Percentiles rank a stretch among this genome's conserved stretches.
Conservation (phyloP, 768 basidiomycete species). For the Tephrocybe rancida region DNA sequence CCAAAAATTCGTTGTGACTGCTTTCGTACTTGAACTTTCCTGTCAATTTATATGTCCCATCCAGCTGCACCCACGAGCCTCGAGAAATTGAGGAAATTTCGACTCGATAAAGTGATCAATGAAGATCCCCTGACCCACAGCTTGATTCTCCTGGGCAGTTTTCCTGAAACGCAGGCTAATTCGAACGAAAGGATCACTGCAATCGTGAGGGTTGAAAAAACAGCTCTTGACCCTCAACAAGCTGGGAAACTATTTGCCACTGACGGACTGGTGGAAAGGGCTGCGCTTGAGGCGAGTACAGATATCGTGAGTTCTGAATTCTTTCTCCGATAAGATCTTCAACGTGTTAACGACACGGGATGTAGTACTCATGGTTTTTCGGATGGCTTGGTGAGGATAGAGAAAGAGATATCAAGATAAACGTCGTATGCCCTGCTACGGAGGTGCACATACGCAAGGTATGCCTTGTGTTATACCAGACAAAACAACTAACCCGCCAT, state of each 20-base stretch:
- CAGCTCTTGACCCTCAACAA: slow-evolving; percentile 54
- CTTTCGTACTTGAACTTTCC: background rate
- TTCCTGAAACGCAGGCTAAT: slow-evolving; percentile 31
- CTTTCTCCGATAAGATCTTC: background rate
- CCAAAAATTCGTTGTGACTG: no score
- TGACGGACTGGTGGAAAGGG: slow-evolving; percentile 39
- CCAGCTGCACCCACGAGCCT: slow-evolving; percentile 32
- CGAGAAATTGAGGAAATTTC: slow-evolving; percentile 47
- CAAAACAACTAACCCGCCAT: background rate
- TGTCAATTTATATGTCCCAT: slow-evolving; percentile 35
- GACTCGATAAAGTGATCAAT: slow-evolving; percentile 56
- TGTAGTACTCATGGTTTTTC: slow-evolving; percentile 80
- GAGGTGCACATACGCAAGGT: slow-evolving; percentile 89
- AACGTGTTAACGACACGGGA: background rate
- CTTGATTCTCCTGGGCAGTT: slow-evolving; percentile 68
- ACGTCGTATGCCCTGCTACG: slow-evolving; percentile 86
- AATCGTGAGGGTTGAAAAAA: slow-evolving; percentile 80
- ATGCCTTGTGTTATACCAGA: background rate
- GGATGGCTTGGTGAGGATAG: slow-evolving; percentile 60
- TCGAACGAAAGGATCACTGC: slow-evolving; percentile 41
- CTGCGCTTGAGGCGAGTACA: slow-evolving; percentile 56
- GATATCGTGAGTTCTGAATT: slow-evolving; percentile 58
- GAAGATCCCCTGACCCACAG: slow-evolving; percentile 67
- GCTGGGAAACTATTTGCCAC: slow-evolving; percentile 39
- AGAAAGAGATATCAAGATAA: slow-evolving; percentile 76